A percentile compares a stretch with the other conserved stretches of the same genome.
Evolutionary conservation across 441 rosid species (phyloP).

Genomic region (Theobroma grandiflorum): DNA sequence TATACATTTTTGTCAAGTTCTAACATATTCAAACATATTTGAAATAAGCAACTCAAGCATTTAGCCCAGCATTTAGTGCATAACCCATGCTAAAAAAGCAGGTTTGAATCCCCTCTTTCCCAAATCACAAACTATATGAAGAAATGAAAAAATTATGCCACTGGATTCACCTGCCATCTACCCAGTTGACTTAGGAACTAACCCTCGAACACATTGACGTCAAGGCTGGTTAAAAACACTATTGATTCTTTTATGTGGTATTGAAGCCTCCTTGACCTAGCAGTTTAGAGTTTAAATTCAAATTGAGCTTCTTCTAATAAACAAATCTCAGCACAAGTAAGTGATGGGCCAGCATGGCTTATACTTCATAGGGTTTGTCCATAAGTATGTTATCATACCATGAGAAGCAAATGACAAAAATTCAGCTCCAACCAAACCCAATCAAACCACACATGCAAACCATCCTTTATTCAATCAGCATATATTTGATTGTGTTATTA

Average conservation of each 20-base stretch:
- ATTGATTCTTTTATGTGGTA: constrained; percentile 6
- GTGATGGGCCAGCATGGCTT: not conserved
- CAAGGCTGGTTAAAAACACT: not conserved
- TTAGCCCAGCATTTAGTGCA: no score
- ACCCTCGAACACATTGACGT: not conserved
- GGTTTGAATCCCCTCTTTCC: no score
- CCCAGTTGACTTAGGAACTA: not conserved
- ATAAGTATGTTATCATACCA: not conserved
- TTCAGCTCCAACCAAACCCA: constrained; percentile 4
- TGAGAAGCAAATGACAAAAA: not conserved
- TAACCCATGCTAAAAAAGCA: no score
- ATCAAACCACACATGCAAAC: no score
- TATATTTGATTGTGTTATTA: not conserved
- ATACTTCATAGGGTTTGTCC: not conserved
- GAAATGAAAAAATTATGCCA: not conserved
- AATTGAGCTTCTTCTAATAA: not conserved
- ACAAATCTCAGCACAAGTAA: not conserved
- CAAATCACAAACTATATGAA: no score
- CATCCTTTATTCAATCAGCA: not conserved
- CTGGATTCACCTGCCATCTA: not conserved
- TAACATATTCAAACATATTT: not conserved
- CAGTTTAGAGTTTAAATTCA: constrained; percentile 6
- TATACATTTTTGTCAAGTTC: not conserved
- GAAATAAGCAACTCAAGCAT: no score
- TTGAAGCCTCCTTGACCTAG: not conserved